Percentiles rank a stretch among this genome's conserved stretches.
phyloP scores from a whole-genome alignment of 371 early-diverging fungal genomes.

The Mortierella sp. region DNA sequence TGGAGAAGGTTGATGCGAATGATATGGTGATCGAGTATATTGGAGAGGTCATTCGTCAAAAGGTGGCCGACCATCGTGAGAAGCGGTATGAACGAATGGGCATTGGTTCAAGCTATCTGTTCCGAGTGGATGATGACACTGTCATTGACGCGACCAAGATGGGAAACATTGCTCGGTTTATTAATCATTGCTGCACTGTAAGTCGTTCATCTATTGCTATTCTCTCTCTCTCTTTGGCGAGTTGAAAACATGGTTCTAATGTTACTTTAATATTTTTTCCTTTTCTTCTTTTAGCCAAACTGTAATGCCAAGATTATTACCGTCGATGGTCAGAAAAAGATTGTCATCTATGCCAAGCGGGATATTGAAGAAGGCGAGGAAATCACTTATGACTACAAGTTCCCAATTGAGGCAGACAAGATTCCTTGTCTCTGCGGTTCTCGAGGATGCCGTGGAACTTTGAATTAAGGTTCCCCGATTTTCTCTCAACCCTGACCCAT shows the following conservation, averaged over 20 bases:
- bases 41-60: constrained; percentile 97
- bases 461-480: constrained; percentile 56
- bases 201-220: too few relatives aligned
- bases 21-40: constrained; percentile 99
- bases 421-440: constrained; percentile 96
- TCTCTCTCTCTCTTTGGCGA: constrained; percentile 4
- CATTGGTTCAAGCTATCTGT: constrained; percentile 95
- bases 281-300: constrained; percentile 80
- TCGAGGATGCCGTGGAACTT: constrained; percentile 79
- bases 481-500: too few relatives aligned
- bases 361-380: constrained; percentile 95
- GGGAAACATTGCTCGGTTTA: constrained; percentile 97
- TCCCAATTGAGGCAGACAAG: constrained; percentile 92
- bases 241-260: not conserved
- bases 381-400: constrained; percentile 99
- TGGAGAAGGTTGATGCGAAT: constrained; percentile 87
- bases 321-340: constrained; percentile 88
- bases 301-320: constrained; percentile 94
- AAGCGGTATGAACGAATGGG: constrained; percentile 90
- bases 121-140: constrained; percentile 94
- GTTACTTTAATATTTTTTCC: constrained; percentile 5
- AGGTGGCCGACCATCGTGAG: constrained; percentile 96
- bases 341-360: constrained; percentile 91
- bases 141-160: constrained; percentile 98
- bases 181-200: constrained; percentile 98